phyloP scores from a whole-genome alignment of 2,329 filamentous ascomycete genomes.

The Ploettnerulaceae sp. region DNA sequence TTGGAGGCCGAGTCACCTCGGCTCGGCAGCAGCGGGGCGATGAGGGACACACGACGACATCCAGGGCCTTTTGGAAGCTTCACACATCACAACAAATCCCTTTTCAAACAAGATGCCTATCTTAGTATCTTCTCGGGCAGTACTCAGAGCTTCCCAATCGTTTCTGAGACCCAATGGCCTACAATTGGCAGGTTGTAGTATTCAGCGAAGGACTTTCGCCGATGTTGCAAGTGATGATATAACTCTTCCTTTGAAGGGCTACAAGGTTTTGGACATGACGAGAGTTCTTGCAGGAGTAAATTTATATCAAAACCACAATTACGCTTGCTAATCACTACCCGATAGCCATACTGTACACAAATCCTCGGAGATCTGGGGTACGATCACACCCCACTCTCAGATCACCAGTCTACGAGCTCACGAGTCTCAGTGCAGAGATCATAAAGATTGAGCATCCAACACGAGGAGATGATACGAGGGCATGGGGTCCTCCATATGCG shows the following conservation, averaged over 20 bases:
- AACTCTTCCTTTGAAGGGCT: slow-evolving; percentile 71
- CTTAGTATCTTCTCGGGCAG: slow-evolving; percentile 9
- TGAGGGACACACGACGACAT: background rate
- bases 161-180: slow-evolving; percentile 19
- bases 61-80: slow-evolving; percentile 8
- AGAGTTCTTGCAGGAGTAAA: slow-evolving; percentile 88
- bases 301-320: background rate
- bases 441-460: slow-evolving; percentile 96
- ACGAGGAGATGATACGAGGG: slow-evolving; percentile 86
- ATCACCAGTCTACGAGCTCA: slow-evolving; percentile 16
- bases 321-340: slow-evolving; percentile 1
- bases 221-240: slow-evolving; percentile 29
- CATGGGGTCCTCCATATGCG: slow-evolving; percentile 95
- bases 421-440: slow-evolving; percentile 69
- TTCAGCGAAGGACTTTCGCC: slow-evolving; percentile 23
- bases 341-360: slow-evolving; percentile 91
- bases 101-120: slow-evolving; percentile 14
- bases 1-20: too few relatives aligned
- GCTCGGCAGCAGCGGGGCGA: too few relatives aligned
- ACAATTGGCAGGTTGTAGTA: slow-evolving; percentile 4
- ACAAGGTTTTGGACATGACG: slow-evolving; percentile 93
- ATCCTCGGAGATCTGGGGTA: slow-evolving; percentile 95
- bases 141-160: slow-evolving; percentile 22
- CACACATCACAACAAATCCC: background rate
- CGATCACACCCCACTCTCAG: slow-evolving; percentile 34